These are phyloP conservation scores for Cercospora janseana DNA, from an alignment of 2,329 filamentous ascomycete species.

Conservation along the genomic window DNA sequence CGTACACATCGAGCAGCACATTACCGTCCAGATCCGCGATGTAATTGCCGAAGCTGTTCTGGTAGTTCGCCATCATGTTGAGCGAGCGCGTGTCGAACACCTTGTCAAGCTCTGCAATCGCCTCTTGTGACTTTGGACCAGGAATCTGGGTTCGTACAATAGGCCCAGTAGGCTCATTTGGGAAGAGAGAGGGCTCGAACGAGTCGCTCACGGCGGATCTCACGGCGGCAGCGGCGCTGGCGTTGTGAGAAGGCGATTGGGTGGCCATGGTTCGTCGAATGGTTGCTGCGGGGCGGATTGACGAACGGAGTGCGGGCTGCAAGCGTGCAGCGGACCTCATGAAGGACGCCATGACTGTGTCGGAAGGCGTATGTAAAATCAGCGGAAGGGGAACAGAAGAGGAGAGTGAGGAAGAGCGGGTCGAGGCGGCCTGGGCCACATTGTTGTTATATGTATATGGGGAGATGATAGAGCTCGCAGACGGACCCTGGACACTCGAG, in stretches of 20 bases:
- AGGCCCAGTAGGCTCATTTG: slow-evolving; percentile 58
- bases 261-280: slow-evolving; percentile 33
- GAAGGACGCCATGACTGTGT: slow-evolving; percentile 35
- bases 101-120: slow-evolving; percentile 67
- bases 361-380: background rate
- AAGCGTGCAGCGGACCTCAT: slow-evolving; percentile 35
- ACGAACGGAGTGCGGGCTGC: slow-evolving; percentile 30
- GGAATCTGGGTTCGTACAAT: slow-evolving; percentile 63
- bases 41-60: slow-evolving; percentile 76
- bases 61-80: slow-evolving; percentile 79
- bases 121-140: slow-evolving; percentile 69
- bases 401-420: background rate
- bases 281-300: slow-evolving; percentile 21
- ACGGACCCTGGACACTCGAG: background rate
- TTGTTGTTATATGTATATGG: slow-evolving; percentile 5
- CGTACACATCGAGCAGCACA: slow-evolving; percentile 73
- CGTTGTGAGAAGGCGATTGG: slow-evolving; percentile 33
- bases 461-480: slow-evolving; percentile 2
- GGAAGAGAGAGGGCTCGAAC: slow-evolving; percentile 42
- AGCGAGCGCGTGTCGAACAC: slow-evolving; percentile 84
- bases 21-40: slow-evolving; percentile 71
- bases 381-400: background rate
- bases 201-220: slow-evolving; percentile 27
- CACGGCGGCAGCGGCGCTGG: slow-evolving; percentile 34
- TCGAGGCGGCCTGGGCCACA: background rate